Evolutionary conservation across 495 filamentous ascomycete genomes (phyloP), one percentile per base, ranked within the genome.

Genomic region (Chaetomium tenue): DNA sequence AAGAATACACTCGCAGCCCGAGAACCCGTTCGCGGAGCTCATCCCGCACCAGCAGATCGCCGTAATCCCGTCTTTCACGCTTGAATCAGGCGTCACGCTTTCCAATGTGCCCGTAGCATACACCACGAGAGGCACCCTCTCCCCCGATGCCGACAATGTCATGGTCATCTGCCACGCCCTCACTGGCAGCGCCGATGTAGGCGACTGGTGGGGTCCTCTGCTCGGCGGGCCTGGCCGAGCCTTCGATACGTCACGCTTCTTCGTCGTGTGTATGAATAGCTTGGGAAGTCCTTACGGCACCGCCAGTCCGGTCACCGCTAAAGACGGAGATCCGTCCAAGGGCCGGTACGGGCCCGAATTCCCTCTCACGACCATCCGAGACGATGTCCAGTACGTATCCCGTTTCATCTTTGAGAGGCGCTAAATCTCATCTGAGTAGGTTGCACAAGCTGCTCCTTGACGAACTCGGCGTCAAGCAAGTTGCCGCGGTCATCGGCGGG

Each of bases 161-260:
- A 87, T 98, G 87, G 89, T 98, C 58, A 96, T 98, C 68, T 98
- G 94, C 76, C 94, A 98, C 79, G 94, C 94, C 47, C 78, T 98
- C 68, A 96, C 94, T 42, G 94, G 94, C 56, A 97, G 93, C 68
- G 92, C 94, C 61, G 94, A 98, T 79, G 94, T 97, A 30, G 85
- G 86, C 63, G 94, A 98, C 78, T 98, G 94, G 94, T 98, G 94
- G 94, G 94, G 94, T 8, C 94, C 94, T 20, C 82, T 98, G 23
- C 85, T 98, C 11, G 92, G 92, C 30, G 91, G 92, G 11, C 84
- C 89, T 57, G 93, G 93, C 39, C 89, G 90, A 69, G 93, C 93
- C 2, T 98, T 98, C 71, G 94, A 98, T 75, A 86, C 87, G 15
- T 90, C 91, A 15, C 86, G 91, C 40, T 98, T 98, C 82, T 98